Percentiles rank a stretch among this genome's conserved stretches.
phyloP scores from a whole-genome alignment of 352 stramenopile genomes.

The Pythium phragmiticola region DNA sequence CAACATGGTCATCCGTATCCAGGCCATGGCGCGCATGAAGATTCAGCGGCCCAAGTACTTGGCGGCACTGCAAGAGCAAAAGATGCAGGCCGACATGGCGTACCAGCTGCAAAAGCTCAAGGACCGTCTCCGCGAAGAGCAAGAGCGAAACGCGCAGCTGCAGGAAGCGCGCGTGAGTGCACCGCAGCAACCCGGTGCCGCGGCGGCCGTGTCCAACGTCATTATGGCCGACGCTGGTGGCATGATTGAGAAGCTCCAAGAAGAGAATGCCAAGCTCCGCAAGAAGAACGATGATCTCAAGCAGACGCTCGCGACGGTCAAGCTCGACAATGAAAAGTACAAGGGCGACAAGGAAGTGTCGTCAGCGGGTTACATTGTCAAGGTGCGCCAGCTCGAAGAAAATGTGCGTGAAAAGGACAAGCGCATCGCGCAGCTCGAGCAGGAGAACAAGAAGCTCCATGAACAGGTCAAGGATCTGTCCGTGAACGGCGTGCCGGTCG shows the following conservation, averaged over 20 bases:
- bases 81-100: slow-evolving; percentile 81
- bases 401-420: slow-evolving; percentile 74
- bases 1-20: slow-evolving; percentile 70
- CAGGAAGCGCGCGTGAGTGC: slow-evolving; percentile 45
- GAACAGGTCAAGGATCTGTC: slow-evolving; percentile 47
- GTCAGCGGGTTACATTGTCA: slow-evolving; percentile 69
- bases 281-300: slow-evolving; percentile 81
- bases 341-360: slow-evolving; percentile 82
- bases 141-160: slow-evolving; percentile 69
- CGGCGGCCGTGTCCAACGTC: slow-evolving; percentile 52
- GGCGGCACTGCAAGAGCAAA: slow-evolving; percentile 69
- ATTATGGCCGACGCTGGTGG: slow-evolving; percentile 79
- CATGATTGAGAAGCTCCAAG: slow-evolving; percentile 83
- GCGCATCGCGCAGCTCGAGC: slow-evolving; percentile 61
- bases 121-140: slow-evolving; percentile 73
- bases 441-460: slow-evolving; percentile 74
- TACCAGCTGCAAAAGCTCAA: slow-evolving; percentile 82
- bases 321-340: slow-evolving; percentile 69
- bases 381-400: slow-evolving; percentile 74
- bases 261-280: slow-evolving; percentile 76
- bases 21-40: slow-evolving; percentile 81
- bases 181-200: slow-evolving; percentile 7
- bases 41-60: slow-evolving; percentile 85
- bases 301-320: slow-evolving; percentile 50
- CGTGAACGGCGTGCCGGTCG: slow-evolving; percentile 41